Evolutionary conservation across 2,329 filamentous ascomycete genomes (phyloP), one percentile per base, ranked within the genome.

Genomic region (Paecilomyces niveus): DNA sequence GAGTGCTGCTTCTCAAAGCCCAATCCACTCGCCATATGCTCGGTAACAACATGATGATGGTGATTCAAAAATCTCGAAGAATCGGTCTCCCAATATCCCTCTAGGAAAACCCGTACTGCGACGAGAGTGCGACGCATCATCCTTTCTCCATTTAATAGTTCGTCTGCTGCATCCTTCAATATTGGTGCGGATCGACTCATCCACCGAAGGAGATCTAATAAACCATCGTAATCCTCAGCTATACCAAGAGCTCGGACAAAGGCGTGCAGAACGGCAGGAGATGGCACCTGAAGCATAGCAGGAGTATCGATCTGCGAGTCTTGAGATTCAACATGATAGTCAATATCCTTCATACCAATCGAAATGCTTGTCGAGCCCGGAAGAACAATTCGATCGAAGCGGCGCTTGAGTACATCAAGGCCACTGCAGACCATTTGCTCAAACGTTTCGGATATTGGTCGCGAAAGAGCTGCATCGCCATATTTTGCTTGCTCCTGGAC

Each of bases 231-330:
- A 57, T 80, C 77, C 57, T 69, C 68, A 5, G 70, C 69, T 3
- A 70, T 61, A 10, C 77, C 77, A 11, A 80, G 66, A 31, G 72
- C 71, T 50, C 76, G 69, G 52, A 78, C 69, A 58, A 77, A 76
- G 4, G 67, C 67, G 65, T 80, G 77, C 11, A 80, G 67, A 11
- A 67, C 64, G 35, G 73, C 70, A 55, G 74, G 74, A 1, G 65
- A 64, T 5, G 77, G 77, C 2, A 72, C 68, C 35, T 72, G 68
- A 31, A 74, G 63, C 55, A 74, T 61, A 32, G 62, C 53, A 33
- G 73, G 72, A 35, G 76, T 54, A 54, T 56, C 57, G 50, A 66
- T 45, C 31, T 51, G 26, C 29, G 53, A 33, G 54, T 56, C 8
- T 54, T n/a, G 11, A 55, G 31, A 15, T 32, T 31, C 15, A 18